Base-by-base conservation (phyloP, 352 stramenopile genomes). In the Vaucheria bursata region DNA sequence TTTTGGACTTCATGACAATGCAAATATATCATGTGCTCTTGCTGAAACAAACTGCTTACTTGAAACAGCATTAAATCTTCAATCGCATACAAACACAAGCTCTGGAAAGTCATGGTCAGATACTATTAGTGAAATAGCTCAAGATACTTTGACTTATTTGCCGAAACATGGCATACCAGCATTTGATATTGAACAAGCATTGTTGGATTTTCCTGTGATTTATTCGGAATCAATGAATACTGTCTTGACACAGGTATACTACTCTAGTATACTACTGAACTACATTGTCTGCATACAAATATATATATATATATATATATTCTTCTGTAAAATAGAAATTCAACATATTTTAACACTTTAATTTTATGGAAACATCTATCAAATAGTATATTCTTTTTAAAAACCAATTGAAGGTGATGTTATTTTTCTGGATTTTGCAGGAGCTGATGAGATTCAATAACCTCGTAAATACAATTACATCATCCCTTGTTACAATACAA, bases 211-310 rank as follows among this genome's bases (percentile, higher is more conserved):
- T 81, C 93, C 93, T 0, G 90, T 97, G 2, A 80, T 86, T 70
- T 97, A 97, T 85, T 79, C 89, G 8, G 92, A 97, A 80, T 95
- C 90, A 0, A 97, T 97, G 92, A 97, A 97, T 86, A 97, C 92
- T 0, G 92, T 97, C 31, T 79, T 97, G 0, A 91, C 90, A 0
- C 92, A 72, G 65, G 65, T 72, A 8, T 69, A 18, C 33, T 18
- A 8, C 59, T 8, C 59, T 69, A 38, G 5, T 38, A 38, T n/a
- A n/a, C n/a, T n/a, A n/a, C n/a, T n/a, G n/a, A n/a, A n/a, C n/a
- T n/a, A n/a, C n/a, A n/a, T n/a, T n/a, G n/a, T n/a, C n/a, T n/a
- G n/a, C n/a, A n/a, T n/a, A n/a, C n/a, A n/a, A n/a, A n/a, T n/a
- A n/a, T n/a, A n/a, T n/a, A n/a, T n/a, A n/a, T n/a, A n/a, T n/a